A percentile compares a stretch with the other conserved stretches of the same genome.
These are phyloP conservation scores for Nemania serpens DNA, from an alignment of 2,329 filamentous ascomycete species.

Conservation along the genomic window DNA sequence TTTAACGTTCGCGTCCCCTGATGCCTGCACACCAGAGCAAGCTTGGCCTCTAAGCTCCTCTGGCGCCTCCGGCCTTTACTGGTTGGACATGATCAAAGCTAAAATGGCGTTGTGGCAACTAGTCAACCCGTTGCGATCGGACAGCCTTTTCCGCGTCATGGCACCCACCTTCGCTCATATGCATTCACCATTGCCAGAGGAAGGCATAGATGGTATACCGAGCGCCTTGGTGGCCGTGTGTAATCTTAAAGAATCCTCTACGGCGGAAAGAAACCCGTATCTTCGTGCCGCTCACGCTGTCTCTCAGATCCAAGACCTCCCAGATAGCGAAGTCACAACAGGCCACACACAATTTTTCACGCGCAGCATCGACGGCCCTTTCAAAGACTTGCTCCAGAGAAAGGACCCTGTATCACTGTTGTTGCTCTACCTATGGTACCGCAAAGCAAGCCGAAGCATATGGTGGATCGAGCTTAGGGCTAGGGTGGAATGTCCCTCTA, in stretches of 20 bases:
- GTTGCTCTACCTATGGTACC: conserved; percentile 50
- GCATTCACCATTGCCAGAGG: conserved; percentile 40
- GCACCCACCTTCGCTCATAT: conserved; percentile 44
- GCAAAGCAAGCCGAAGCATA: conserved; percentile 45
- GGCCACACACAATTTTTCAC: conserved; percentile 44
- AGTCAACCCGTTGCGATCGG: conserved; percentile 42
- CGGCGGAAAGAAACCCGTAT: conserved; percentile 44
- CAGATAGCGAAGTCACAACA: conserved; percentile 39
- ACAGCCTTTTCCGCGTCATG: conserved; percentile 45
- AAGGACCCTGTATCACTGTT: conserved; percentile 47
- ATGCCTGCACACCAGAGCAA: conserved; percentile 41
- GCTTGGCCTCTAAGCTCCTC: conserved; percentile 44
- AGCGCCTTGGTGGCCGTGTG: conserved; percentile 35
- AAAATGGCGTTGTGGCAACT: conserved; percentile 47
- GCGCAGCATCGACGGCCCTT: conserved; percentile 41
- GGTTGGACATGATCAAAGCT: conserved; percentile 42
- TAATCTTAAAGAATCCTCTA: conserved; percentile 39
- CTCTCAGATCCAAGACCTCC: conserved; percentile 38
- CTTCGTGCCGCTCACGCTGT: conserved; percentile 46
- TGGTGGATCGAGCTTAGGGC: conserved; percentile 52
- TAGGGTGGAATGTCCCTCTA: conserved; percentile 49
- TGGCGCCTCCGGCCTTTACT: conserved; percentile 39
- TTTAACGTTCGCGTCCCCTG: conserved; percentile 46
- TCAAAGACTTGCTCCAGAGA: conserved; percentile 39
- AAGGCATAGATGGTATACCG: conserved; percentile 37